These are phyloP conservation scores for Apiospora koreana DNA, from an alignment of 2,329 filamentous ascomycete species.

Conservation along the genomic window DNA sequence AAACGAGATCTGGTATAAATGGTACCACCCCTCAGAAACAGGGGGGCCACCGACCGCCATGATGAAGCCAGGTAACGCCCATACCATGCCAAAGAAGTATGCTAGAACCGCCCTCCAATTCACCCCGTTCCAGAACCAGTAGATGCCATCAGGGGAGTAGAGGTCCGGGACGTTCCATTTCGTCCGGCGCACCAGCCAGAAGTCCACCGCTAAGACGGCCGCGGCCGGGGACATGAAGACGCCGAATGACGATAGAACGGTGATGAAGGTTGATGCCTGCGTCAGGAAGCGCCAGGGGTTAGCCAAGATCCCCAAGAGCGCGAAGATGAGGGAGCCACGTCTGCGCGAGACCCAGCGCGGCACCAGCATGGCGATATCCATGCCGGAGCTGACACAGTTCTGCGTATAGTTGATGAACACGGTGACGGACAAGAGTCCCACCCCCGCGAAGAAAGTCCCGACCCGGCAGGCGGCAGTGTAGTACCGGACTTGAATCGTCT, in stretches of 20 bases:
- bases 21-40: conserved; percentile 16
- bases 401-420: conserved; percentile 20
- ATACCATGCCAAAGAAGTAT: conserved; percentile 18
- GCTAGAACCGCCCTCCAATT: conserved; percentile 20
- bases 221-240: conserved; percentile 23
- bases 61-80: conserved; percentile 18
- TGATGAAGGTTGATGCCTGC: conserved; percentile 20
- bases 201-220: conserved; percentile 22
- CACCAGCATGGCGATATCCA: conserved; percentile 21
- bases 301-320: conserved; percentile 18
- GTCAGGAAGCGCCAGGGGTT: conserved; percentile 22
- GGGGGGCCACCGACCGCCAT: conserved; percentile 17
- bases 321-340: conserved; percentile 19
- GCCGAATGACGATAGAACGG: conserved; percentile 24
- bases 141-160: conserved; percentile 23
- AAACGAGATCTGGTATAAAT: conserved; percentile 19
- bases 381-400: conserved; percentile 22
- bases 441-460: conserved; percentile 19
- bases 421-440: conserved; percentile 17
- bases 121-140: conserved; percentile 15
- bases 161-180: conserved; percentile 23
- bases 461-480: conserved; percentile 17
- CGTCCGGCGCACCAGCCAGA: conserved; percentile 20
- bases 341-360: conserved; percentile 18
- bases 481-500: conserved; percentile 12